Base-by-base conservation (phyloP, 805 yeast genomes). In the Candida tibetensis region DNA sequence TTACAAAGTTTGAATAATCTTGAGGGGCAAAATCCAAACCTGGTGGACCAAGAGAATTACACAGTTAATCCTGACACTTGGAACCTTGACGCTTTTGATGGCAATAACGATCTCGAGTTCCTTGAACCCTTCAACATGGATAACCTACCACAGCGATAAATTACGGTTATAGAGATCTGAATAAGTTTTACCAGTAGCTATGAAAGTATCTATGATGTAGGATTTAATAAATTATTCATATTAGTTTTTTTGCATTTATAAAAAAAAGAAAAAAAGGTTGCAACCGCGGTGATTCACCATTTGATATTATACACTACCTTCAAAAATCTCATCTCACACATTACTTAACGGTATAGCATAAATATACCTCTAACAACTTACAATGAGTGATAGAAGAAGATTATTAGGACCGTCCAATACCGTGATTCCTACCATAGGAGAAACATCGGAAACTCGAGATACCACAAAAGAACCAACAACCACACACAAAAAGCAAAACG, bases 381-480 rank as follows among this genome's bases (percentile, higher is more conserved):
- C 10, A 13, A 46, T 46, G 50, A 59, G 63, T 30, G 97, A 91
- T 56, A 77, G 96, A 70, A 78, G 95, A 71, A 74, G 96, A 58
- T 70, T 89, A n/a, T 53, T 85, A 22, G 96, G 96, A 0, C 97
- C 97, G 0, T 55, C 74, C 0, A 81, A 77, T 47, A 85, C 85
- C 1, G 71, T 66, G 35, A 49, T 61, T 19, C 71, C 69, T 2
- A 37, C 31, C 9, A 33, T 51, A 9, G 55, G 49, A 7, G 35
- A 30, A 17, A 42, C 51, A 2, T 15, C 49, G 34, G 32, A 36
- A 36, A 40, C 19, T 54, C 4, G 9, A 16, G 25, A 26, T 15
- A 46, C 48, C 21, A 17, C 7, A 10, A 17, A 26, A 13, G 17
- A 21, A 13, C 14, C 32, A 2, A 18, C n/a, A 4, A 21, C 7